Conservation (phyloP, 495 filamentous ascomycete species). For the Annulohypoxylon bovei region DNA sequence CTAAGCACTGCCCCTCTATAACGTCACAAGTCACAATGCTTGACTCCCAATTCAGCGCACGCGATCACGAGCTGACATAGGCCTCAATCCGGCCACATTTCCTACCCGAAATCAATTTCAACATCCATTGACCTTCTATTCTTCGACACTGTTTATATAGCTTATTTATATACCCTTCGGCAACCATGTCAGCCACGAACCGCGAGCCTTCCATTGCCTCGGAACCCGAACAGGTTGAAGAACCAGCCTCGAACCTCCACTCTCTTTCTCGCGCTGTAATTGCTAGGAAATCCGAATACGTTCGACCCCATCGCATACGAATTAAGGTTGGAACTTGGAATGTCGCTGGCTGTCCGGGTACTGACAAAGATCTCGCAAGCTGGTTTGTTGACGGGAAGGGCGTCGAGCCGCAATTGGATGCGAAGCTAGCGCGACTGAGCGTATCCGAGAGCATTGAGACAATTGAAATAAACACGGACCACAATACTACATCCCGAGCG, state of each 20-base stretch:
- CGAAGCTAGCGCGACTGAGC: slow-evolving; percentile 63
- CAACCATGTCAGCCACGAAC: slow-evolving; percentile 44
- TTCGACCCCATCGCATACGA: slow-evolving; percentile 70
- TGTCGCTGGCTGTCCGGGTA: slow-evolving; percentile 81
- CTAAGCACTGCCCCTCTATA: slow-evolving; percentile 28
- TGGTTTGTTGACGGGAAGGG: slow-evolving; percentile 88
- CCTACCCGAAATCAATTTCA: neutral
- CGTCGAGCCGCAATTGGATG: slow-evolving; percentile 56
- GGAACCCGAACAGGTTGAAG: slow-evolving; percentile 49
- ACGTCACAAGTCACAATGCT: slow-evolving; percentile 39
- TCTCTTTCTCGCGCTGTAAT: slow-evolving; percentile 67
- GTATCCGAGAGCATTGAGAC: slow-evolving; percentile 46
- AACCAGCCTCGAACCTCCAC: slow-evolving; percentile 49
- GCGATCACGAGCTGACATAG: slow-evolving; percentile 40
- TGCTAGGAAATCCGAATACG: slow-evolving; percentile 81
- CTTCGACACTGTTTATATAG: neutral
- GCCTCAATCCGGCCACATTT: neutral
- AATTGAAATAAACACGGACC: slow-evolving; percentile 27
- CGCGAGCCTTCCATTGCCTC: slow-evolving; percentile 46
- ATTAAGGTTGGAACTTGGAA: slow-evolving; percentile 97
- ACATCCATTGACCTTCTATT: neutral
- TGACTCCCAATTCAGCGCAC: slow-evolving; percentile 13
- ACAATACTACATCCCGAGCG: slow-evolving; percentile 22
- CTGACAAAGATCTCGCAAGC: slow-evolving; percentile 82
- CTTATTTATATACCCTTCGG: neutral